A percentile compares a stretch with the other conserved stretches of the same genome.
Conservation (phyloP, 306 rosid genomes). For the Sicyos baderoa region DNA sequence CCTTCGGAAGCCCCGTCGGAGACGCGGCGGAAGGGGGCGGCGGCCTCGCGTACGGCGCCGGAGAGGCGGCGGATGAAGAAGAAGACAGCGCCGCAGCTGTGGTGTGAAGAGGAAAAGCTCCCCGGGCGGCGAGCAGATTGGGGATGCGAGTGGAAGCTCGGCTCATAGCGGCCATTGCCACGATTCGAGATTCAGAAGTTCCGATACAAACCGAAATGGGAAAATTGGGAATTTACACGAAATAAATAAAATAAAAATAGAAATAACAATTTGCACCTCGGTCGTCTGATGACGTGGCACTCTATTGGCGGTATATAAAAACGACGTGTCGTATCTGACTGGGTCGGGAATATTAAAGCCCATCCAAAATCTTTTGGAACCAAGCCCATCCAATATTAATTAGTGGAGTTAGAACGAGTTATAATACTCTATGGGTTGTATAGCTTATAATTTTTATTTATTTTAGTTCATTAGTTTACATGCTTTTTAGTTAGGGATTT, state of each 20-base stretch:
- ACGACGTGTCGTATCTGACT: neutral
- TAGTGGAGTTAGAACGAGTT: too few relatives aligned
- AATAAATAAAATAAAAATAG: neutral
- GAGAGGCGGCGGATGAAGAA: conserved; percentile 31
- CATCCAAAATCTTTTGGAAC: neutral
- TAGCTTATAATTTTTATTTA: too few relatives aligned
- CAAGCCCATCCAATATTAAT: too few relatives aligned
- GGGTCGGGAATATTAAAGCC: neutral
- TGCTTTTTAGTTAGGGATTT: too few relatives aligned
- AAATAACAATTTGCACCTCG: neutral
- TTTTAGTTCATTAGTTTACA: too few relatives aligned
- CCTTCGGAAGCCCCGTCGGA: conserved; percentile 60
- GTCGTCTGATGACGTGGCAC: conserved; percentile 18
- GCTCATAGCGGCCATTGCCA: conserved; percentile 54
- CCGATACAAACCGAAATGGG: neutral
- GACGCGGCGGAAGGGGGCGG: conserved; percentile 53
- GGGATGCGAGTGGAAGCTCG: conserved; percentile 47
- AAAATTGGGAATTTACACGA: neutral
- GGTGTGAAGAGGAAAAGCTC: conserved; percentile 48
- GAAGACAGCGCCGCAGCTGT: conserved; percentile 45
- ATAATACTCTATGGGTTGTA: too few relatives aligned
- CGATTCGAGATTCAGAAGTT: neutral
- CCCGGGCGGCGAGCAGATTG: conserved; percentile 43
- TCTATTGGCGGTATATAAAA: neutral
- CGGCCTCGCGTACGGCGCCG: conserved; percentile 46